A percentile compares a stretch with the other conserved stretches of the same genome.
Conservation (phyloP, 2,329 filamentous ascomycete species). For the Shiraia bambusicola region DNA sequence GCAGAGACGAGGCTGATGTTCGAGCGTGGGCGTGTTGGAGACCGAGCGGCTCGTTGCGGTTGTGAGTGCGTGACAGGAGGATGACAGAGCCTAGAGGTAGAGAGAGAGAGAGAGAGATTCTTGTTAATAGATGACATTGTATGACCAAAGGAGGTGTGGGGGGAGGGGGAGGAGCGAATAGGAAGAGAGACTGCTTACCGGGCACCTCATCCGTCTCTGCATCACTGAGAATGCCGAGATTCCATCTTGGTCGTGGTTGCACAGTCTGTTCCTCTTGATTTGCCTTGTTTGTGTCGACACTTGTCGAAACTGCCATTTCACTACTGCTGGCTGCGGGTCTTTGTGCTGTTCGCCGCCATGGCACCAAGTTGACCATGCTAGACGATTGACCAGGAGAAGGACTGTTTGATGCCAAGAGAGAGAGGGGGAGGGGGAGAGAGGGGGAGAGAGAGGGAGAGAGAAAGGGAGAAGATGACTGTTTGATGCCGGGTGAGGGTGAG, state of each 20-base stretch:
- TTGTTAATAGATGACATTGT: neutral
- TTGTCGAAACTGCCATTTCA: conserved; percentile 1
- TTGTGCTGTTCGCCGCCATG: neutral
- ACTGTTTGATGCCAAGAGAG: neutral
- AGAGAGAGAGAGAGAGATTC: too few relatives aligned
- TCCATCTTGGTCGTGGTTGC: conserved; percentile 44
- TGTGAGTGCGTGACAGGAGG: conserved; percentile 56
- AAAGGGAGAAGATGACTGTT: neutral
- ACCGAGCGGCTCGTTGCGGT: conserved; percentile 64
- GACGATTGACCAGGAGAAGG: neutral
- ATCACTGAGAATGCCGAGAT: conserved; percentile 81
- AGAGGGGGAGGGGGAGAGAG: neutral
- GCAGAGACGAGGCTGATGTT: conserved; percentile 57
- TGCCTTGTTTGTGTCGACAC: neutral
- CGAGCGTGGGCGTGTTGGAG: conserved; percentile 63
- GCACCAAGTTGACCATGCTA: conserved; percentile 8
- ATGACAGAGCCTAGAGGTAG: conserved; percentile 64
- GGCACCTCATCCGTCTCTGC: conserved; percentile 81
- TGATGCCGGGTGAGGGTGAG: neutral
- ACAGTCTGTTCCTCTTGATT: conserved; percentile 8
- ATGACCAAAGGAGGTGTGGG: neutral
- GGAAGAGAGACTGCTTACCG: conserved; percentile 54
- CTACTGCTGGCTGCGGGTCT: neutral
- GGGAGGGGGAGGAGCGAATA: neutral
- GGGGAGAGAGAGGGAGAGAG: neutral